Evolutionary conservation across 305 asterid species (phyloP).

Genomic region (Fraxinus platypoda): DNA sequence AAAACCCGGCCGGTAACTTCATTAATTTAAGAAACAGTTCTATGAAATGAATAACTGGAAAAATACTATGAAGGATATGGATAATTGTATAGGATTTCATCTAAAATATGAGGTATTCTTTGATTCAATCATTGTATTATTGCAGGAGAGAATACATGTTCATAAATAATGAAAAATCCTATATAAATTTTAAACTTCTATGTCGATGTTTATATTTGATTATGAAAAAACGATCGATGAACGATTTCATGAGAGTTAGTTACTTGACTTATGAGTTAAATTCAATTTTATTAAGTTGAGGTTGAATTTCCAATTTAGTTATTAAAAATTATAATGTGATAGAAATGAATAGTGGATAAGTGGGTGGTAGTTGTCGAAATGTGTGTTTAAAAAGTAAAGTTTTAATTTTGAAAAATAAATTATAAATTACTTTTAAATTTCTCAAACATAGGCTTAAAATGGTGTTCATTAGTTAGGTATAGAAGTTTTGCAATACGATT

Average conservation of each 20-base stretch:
- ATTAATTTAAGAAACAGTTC: neutral
- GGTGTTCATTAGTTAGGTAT: neutral
- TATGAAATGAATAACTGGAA: neutral
- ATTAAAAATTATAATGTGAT: no score
- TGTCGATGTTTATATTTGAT: neutral
- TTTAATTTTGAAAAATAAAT: no score
- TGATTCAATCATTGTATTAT: no score
- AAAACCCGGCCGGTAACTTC: neutral
- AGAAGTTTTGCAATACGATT: neutral
- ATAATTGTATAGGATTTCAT: neutral
- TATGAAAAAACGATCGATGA: neutral
- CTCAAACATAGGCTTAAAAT: neutral
- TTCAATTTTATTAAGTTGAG: no score
- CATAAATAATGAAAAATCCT: neutral
- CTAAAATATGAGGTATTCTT: neutral
- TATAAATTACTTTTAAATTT: no score
- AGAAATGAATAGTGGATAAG: no score
- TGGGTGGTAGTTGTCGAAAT: no score
- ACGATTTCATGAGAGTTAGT: no score
- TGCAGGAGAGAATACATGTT: neutral
- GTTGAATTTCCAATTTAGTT: no score
- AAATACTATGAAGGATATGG: neutral
- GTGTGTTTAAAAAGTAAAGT: no score
- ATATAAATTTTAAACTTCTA: neutral
- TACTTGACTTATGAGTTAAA: no score